Conservation (phyloP, 2,329 filamentous ascomycete species). For the Penicillium brevicompactum region DNA sequence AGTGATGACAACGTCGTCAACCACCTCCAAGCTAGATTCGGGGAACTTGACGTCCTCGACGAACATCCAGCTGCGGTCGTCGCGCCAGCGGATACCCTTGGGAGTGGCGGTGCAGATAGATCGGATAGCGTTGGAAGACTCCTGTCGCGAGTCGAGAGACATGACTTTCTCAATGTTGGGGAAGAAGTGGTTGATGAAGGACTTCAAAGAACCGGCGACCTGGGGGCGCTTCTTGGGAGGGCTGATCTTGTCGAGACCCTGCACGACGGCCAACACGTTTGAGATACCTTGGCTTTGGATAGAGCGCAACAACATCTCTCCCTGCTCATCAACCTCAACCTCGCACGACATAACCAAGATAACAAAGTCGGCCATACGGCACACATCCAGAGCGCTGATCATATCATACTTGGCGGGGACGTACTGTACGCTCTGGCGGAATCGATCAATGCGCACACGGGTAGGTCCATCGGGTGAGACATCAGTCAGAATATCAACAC, state of each 20-base stretch:
- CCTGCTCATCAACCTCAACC: constrained; percentile 74
- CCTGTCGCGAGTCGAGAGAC: constrained; percentile 83
- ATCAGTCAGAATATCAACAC: constrained; percentile 75
- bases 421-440: constrained; percentile 93
- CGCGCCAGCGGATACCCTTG: constrained; percentile 93
- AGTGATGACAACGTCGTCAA: constrained; percentile 70
- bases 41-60: constrained; percentile 79
- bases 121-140: constrained; percentile 86
- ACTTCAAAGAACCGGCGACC: constrained; percentile 80
- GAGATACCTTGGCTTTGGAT: constrained; percentile 94
- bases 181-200: constrained; percentile 93
- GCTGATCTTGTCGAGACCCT: constrained; percentile 76
- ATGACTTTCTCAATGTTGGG: constrained; percentile 89
- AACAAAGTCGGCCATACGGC: constrained; percentile 87
- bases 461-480: constrained; percentile 60
- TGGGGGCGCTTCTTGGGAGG: constrained; percentile 76
- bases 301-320: constrained; percentile 80
- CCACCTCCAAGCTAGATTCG: constrained; percentile 48
- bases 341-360: constrained; percentile 80
- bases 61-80: constrained; percentile 94
- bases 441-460: constrained; percentile 77
- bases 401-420: constrained; percentile 74
- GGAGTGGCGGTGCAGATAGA: constrained; percentile 89
- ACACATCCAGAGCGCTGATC: constrained; percentile 78
- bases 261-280: constrained; percentile 83